Evolutionary conservation across 176 grass and related monocot species (phyloP), one percentile per base, ranked within the genome.

Genomic region (Ensete ventricosum): DNA sequence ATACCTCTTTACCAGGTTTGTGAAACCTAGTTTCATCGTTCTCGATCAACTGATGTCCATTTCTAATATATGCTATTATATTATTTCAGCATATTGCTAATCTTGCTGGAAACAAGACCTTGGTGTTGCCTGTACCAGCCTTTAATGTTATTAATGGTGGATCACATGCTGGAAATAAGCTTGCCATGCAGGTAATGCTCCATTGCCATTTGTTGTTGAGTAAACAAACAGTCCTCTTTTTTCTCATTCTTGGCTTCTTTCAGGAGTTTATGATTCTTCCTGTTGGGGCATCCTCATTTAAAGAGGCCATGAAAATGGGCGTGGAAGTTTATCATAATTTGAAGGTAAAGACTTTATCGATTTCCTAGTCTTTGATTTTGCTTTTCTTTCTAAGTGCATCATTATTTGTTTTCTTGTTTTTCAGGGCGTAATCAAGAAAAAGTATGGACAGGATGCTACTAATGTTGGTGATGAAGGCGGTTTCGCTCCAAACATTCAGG

Each of bases 131-230:
- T 68, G 90, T 92, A 34, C 90, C 90, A 50, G 87, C 93, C 64
- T 97, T 96, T 48, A 96, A 96, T 85, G 93, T 96, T 52, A 96
- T 96, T n/a, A 96, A 96, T 50, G 93, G 93, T 73, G 93, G 93
- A 13, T 96, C 93, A 6, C 93, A 96, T 72, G 93, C 90, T 43
- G 93, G 93, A 55, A 96, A 96, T 60, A 96, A 96, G 72, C 93
- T 96, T 54, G 89, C 89, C n/a, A 92, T 92, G 89, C 89, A 88
- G 86, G 89, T 76, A 79, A 74, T 53, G 64, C 53, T 24, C 20
- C 69, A 8, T 22, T 0, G 17, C 2, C 62, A 81, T 59, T 8
- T 50, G 73, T 78, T 48, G 19, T 71, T 5, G 53, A 19, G 8
- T 49, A 19, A 63, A 58, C 74, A 53, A 16, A 3, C 83, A 50